Conservation (phyloP, 2,329 filamentous ascomycete genomes). For the Aspergillus felis region DNA sequence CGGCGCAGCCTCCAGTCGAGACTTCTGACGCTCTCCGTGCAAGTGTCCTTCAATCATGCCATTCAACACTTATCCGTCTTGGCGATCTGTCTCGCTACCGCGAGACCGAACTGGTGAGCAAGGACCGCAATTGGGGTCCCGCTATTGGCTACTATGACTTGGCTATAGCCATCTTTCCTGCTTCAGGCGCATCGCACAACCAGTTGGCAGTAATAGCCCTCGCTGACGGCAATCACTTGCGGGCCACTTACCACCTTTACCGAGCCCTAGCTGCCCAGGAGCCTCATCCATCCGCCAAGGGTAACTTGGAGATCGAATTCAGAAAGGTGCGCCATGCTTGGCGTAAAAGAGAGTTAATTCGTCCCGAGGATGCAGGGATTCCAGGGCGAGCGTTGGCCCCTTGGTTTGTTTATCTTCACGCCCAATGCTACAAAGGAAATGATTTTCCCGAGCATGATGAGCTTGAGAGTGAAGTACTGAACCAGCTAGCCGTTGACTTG, state of each 20-base stretch:
- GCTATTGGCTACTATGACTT: constrained; percentile 82
- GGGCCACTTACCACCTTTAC: constrained; percentile 86
- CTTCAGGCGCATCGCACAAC: constrained; percentile 79
- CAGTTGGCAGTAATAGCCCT: constrained; percentile 84
- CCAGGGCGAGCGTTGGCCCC: constrained; percentile 60
- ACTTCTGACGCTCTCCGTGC: constrained; percentile 50
- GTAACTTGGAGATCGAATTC: constrained; percentile 79
- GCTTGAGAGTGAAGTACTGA: constrained; percentile 79
- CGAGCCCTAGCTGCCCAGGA: constrained; percentile 70
- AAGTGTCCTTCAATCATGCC: constrained; percentile 69
- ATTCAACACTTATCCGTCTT: constrained; percentile 77
- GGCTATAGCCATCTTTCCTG: constrained; percentile 72
- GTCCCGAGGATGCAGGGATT: constrained; percentile 47
- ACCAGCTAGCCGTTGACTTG: constrained; percentile 68
- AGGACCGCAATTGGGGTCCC: constrained; percentile 70
- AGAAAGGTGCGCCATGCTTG: constrained; percentile 58
- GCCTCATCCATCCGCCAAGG: constrained; percentile 69
- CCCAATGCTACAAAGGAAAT: constrained; percentile 74
- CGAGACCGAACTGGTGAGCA: constrained; percentile 65
- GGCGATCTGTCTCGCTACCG: constrained; percentile 90
- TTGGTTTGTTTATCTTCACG: constrained; percentile 85
- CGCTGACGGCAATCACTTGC: constrained; percentile 71
- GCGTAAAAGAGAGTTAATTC: constrained; percentile 51
- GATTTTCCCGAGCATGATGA: constrained; percentile 72
- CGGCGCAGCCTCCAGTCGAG: constrained; percentile 43